Percentiles rank a stretch among this genome's conserved stretches.
Evolutionary conservation across 2,329 filamentous ascomycete species (phyloP).

Genomic region (Ophiostoma australiae): DNA sequence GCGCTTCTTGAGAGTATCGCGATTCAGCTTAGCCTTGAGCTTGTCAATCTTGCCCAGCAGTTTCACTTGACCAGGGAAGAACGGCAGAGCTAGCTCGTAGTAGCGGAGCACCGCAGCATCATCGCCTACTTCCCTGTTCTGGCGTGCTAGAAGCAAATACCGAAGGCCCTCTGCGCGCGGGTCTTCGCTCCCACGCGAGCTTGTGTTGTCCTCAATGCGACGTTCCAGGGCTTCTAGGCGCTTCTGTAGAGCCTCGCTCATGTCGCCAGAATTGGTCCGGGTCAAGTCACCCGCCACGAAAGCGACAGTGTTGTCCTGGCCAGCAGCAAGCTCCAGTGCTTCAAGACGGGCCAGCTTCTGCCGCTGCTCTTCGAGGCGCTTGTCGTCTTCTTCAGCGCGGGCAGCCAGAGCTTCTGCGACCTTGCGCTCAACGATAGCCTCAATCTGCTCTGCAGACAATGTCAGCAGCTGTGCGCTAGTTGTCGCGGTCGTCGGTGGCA

Average conservation of each 20-base stretch:
- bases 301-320: conserved; percentile 1
- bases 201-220: conserved; percentile 65
- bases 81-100: conserved; percentile 79
- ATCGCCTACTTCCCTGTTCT: conserved; percentile 80
- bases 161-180: conserved; percentile 75
- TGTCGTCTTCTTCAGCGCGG: conserved; percentile 50
- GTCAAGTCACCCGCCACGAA: conserved; percentile 29
- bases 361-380: conserved; percentile 34
- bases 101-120: conserved; percentile 72
- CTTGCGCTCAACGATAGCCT: conserved; percentile 87
- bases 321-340: conserved; percentile 15
- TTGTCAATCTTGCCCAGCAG: conserved; percentile 64
- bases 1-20: conserved; percentile 22
- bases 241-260: conserved; percentile 73
- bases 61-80: conserved; percentile 81
- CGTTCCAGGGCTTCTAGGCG: conserved; percentile 80
- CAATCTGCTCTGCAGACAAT: conserved; percentile 69
- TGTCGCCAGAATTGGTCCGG: conserved; percentile 27
- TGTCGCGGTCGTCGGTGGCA: conserved; percentile 30
- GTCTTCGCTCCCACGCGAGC: conserved; percentile 49
- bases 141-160: conserved; percentile 82
- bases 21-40: conserved; percentile 50
- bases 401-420: conserved; percentile 83
- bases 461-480: conserved; percentile 6
- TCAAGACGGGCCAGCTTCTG: conserved; percentile 35